Base-by-base conservation (phyloP, 116 monocot genomes). In the Cymodocea nodosa region DNA sequence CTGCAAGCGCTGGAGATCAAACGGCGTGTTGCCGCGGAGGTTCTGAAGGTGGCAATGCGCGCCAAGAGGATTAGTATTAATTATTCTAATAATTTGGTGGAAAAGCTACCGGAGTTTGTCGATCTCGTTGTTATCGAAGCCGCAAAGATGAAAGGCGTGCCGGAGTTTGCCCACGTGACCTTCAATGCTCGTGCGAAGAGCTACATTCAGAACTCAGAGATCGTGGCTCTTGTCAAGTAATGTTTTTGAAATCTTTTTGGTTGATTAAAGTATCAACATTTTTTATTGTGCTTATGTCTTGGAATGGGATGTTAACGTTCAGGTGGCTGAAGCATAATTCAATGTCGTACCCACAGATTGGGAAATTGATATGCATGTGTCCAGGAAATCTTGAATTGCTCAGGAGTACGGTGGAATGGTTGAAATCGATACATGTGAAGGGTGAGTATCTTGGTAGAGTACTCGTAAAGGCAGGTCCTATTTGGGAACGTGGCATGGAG, bases 301-400 rank as follows among this genome's bases (percentile, higher is more conserved):
- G 23, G 14, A 65, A 48, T 64, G 19, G 23, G 17, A 16, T 65
- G 19, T 50, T n/a, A 17, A 53, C 35, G 18, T 54, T 67, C 53
- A 97, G 97, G 85, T 97, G 97, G 97, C 69, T 97, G 80, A 97
- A 97, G 83, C 97, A 97, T 70, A 85, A 91, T 59, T 81, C 81
- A 12, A 59, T 97, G 78, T 81, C 85, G 34, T 97, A 90, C 66
- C 83, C 83, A 7, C 91, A 91, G 64, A 97, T 97, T 54, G 91
- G 85, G 35, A 85, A 85, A 74, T 55, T 82, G 55, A 82, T 97
- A 71, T 90, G 91, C 73, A 69, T 70, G 73, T 88, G 85, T 49
- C 71, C 83, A 18, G 77, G 78, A 17, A 65, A 90, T 64, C 83
- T 97, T 11, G 64, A 68, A 60, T 53, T 60, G 14, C 75, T 90